Base-by-base conservation (phyloP, 2,329 filamentous ascomycete species). In the Volutella citrinella region DNA sequence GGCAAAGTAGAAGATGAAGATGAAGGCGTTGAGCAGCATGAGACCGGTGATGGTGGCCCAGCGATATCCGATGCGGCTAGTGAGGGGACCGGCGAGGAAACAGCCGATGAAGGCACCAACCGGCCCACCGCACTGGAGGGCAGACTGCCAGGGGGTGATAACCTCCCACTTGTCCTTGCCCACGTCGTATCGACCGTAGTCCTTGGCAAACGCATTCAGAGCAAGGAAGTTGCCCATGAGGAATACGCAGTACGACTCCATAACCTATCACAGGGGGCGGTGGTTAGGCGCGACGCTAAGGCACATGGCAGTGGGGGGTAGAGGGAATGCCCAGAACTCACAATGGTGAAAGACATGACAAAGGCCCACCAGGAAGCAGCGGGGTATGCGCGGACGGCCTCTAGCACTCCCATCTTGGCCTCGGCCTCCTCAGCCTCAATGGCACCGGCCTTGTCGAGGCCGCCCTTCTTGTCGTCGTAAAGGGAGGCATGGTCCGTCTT, bases 1-100 rank as follows among this genome's bases (percentile, higher is more conserved):
- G 46, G 51, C 71, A 46, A 77, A 80, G 60, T 74, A 80, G 47
- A 74, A 78, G 43, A 77, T 40, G 34, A 65, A 64, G 42, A 65
- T 65, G 39, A 59, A 60, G 39, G 46, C 55, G 35, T 64, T 65
- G 36, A 70, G 49, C 42, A 48, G 16, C 16, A 64, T 52, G 34
- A 77, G 51, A 6, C 46, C 61, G 2, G 36, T 5, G 23, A 64
- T 59, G 15, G 59, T 63, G 4, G 61, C 49, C 59, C 56, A 58
- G 15, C 61, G 60, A 36, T 65, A 64, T 32, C 61, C 61, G 32
- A 63, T 45, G 9, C 48, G 42, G 43, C 53, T 60, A 32, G 61
- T 63, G 35, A 65, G 39, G 22, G 60, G 60, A n/a, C 61, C 61
- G 14, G 61, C 61, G 23, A 64, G 33, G 36, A 54, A 55, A 27